phyloP scores from a whole-genome alignment of 306 rosid genomes.

The Vicia faba region DNA sequence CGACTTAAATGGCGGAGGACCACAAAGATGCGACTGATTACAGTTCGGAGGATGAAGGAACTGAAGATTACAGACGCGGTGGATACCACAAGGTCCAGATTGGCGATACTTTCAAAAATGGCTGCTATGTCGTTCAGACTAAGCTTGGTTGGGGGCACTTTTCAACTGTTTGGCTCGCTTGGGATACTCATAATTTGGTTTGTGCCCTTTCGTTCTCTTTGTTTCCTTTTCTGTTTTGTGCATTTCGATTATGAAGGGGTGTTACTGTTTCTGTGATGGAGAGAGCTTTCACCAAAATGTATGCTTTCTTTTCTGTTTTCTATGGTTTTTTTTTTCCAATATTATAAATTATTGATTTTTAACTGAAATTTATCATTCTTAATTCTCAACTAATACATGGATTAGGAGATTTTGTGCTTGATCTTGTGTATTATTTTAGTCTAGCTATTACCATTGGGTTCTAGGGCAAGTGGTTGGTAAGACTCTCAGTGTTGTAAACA shows the following conservation, averaged over 20 bases:
- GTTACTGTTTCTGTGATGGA: background rate
- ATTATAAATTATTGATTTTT: conserved; percentile 15
- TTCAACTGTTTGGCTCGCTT: conserved; percentile 99
- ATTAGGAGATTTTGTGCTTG: conserved; percentile 9
- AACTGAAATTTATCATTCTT: background rate
- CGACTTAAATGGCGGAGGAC: conserved; percentile 63
- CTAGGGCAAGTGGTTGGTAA: background rate
- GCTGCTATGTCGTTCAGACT: conserved; percentile 80
- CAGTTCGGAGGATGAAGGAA: conserved; percentile 96
- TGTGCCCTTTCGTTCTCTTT: conserved; percentile 26
- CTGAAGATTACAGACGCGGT: conserved; percentile 96
- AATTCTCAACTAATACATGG: background rate
- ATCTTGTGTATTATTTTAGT: conserved; percentile 21
- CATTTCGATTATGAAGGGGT: conserved; percentile 32
- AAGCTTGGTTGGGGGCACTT: conserved; percentile 99
- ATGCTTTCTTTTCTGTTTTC: background rate
- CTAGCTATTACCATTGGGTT: background rate
- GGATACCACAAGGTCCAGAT: conserved; percentile 94
- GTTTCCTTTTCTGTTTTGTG: conserved; percentile 5
- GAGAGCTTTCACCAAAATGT: conserved; percentile 15
- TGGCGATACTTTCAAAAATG: conserved; percentile 80
- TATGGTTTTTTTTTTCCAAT: background rate
- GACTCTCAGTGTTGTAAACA: background rate
- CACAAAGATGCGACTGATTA: conserved; percentile 70
- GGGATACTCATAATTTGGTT: conserved; percentile 67